Percentiles rank a stretch among this genome's conserved stretches.
Evolutionary conservation across 768 basidiomycete species (phyloP).

Genomic region (Lactarius evosmus): DNA sequence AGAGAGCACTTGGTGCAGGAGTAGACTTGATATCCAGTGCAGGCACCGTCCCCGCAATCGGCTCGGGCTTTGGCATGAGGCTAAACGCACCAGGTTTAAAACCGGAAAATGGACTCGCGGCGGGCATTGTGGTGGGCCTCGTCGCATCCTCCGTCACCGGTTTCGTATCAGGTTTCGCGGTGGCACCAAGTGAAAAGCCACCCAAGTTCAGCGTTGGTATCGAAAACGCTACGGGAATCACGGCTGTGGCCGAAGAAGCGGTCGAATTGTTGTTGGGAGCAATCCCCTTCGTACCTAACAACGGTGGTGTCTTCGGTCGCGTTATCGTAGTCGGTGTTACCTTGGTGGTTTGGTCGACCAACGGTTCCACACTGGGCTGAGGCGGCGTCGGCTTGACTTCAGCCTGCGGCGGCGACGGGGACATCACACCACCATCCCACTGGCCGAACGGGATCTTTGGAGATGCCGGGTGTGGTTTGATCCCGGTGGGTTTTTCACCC

Average conservation of each 20-base stretch:
- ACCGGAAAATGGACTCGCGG: background rate
- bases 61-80: conserved; percentile 16
- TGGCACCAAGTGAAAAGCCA: conserved; percentile 3
- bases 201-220: background rate
- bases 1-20: background rate
- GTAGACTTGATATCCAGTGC: background rate
- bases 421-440: conserved; percentile 4
- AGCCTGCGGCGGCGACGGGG: conserved; percentile 10
- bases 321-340: conserved; percentile 30
- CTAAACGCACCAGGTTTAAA: background rate
- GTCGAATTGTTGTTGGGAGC: background rate
- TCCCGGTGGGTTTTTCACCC: conserved; percentile 30
- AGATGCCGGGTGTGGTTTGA: conserved; percentile 40
- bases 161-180: conserved; percentile 5
- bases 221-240: background rate
- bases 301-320: conserved; percentile 47
- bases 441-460: conserved; percentile 41
- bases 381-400: conserved; percentile 14
- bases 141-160: background rate
- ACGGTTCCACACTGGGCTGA: conserved; percentile 12
- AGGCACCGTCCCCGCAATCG: background rate
- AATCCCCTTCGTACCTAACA: background rate
- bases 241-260: background rate
- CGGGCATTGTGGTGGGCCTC: background rate
- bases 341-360: conserved; percentile 4